Evolutionary conservation across 345 rosid genomes (phyloP).

Genomic region (Cardamine chenopodiifolia): DNA sequence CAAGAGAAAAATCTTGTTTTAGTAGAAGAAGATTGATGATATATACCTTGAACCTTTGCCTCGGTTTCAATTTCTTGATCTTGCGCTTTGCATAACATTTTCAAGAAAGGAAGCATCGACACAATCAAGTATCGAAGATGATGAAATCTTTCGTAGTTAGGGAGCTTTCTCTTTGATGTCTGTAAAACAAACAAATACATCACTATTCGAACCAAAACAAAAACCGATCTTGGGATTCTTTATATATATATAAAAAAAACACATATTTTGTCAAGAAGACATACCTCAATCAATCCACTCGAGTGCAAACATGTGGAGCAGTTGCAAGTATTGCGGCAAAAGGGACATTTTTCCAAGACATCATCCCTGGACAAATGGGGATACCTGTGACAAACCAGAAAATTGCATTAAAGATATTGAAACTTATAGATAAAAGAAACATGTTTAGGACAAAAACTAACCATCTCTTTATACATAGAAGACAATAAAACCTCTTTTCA

Average conservation of each 20-base stretch:
- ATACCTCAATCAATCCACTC: slow-evolving; percentile 69
- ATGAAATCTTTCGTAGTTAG: slow-evolving; percentile 51
- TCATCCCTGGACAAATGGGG: slow-evolving; percentile 59
- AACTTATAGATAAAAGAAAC: neutral
- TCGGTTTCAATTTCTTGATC: slow-evolving; percentile 58
- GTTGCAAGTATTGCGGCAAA: slow-evolving; percentile 78
- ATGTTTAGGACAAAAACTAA: slow-evolving; percentile 27
- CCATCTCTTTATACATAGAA: slow-evolving; percentile 74
- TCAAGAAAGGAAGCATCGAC: slow-evolving; percentile 65
- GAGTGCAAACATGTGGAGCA: slow-evolving; percentile 76
- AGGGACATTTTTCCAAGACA: slow-evolving; percentile 68
- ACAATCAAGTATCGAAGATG: slow-evolving; percentile 59
- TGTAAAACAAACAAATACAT: slow-evolving; percentile 37
- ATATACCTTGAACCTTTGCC: slow-evolving; percentile 61
- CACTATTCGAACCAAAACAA: neutral
- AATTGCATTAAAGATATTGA: neutral
- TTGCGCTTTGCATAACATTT: slow-evolving; percentile 59
- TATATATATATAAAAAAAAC: neutral
- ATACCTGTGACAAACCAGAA: slow-evolving; percentile 54
- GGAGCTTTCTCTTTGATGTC: slow-evolving; percentile 61
- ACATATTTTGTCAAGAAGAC: neutral
- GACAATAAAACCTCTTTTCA: slow-evolving; percentile 54
- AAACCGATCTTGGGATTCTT: neutral
- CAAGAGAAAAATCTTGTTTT: slow-evolving; percentile 1
- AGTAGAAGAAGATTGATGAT: slow-evolving; percentile 16